Conservation (phyloP, 305 asterid species). For the Coffea humblotiana region DNA sequence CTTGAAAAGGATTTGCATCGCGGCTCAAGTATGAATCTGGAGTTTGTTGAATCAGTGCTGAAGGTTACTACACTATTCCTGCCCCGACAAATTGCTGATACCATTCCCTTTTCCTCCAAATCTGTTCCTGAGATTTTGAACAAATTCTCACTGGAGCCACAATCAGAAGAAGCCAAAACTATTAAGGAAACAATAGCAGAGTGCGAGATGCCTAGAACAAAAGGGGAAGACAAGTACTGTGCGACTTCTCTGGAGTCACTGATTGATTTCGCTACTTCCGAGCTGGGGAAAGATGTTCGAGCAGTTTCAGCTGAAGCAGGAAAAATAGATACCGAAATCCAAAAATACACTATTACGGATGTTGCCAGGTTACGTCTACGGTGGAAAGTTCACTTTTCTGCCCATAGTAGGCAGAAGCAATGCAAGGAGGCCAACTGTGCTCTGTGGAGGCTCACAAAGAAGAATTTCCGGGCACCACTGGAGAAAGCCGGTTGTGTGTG, state of each 20-base stretch:
- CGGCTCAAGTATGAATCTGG: slow-evolving; percentile 51
- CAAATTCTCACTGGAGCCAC: slow-evolving; percentile 41
- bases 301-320: slow-evolving; percentile 36
- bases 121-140: slow-evolving; percentile 39
- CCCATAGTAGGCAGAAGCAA: too few species aligned
- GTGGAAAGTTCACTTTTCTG: too few species aligned
- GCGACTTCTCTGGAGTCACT: slow-evolving; percentile 72
- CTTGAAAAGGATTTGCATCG: slow-evolving; percentile 42
- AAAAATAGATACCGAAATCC: slow-evolving; percentile 20
- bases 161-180: slow-evolving; percentile 37
- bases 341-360: slow-evolving; percentile 39
- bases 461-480: too few species aligned
- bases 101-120: slow-evolving; percentile 59
- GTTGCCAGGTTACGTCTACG: slow-evolving; percentile 44
- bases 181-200: slow-evolving; percentile 48
- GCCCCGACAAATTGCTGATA: slow-evolving; percentile 51
- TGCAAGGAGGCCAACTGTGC: too few species aligned
- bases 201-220: slow-evolving; percentile 43
- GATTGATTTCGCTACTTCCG: slow-evolving; percentile 60
- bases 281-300: slow-evolving; percentile 23
- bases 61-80: slow-evolving; percentile 28
- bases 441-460: too few species aligned
- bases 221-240: slow-evolving; percentile 57
- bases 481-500: too few species aligned
- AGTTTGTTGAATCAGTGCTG: slow-evolving; percentile 31